Conservation (phyloP, 345 rosid genomes). For the Eucalyptus cloeziana region DNA sequence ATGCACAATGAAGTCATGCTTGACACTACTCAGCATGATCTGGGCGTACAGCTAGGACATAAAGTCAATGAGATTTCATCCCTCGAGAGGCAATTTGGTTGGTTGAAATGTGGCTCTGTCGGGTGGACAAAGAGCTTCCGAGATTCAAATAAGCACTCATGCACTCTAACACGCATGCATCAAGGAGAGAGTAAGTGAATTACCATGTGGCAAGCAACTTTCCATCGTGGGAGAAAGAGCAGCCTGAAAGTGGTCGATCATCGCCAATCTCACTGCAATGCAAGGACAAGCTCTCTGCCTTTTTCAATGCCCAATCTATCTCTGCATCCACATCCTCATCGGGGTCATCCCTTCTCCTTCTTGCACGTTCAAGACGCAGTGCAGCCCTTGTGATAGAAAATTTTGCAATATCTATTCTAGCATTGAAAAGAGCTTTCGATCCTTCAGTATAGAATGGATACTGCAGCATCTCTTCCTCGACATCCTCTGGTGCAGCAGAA, state of each 20-base stretch:
- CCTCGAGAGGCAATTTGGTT: not conserved
- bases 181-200: not conserved
- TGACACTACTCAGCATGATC: not conserved
- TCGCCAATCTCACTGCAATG: conserved; percentile 87
- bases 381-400: conserved; percentile 65
- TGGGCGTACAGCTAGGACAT: not conserved
- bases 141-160: not conserved
- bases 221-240: conserved; percentile 82
- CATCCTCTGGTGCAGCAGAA: conserved; percentile 31
- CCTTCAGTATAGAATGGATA: conserved; percentile 91
- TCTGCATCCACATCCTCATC: conserved; percentile 91
- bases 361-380: conserved; percentile 51
- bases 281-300: conserved; percentile 56
- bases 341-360: conserved; percentile 76
- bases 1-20: not conserved
- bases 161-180: not conserved
- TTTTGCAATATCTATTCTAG: conserved; percentile 68
- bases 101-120: not conserved
- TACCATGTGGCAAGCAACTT: conserved; percentile 86
- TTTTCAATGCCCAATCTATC: conserved; percentile 58
- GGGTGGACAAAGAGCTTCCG: not conserved
- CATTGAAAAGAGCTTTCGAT: conserved; percentile 52
- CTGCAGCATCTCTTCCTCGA: conserved; percentile 49
- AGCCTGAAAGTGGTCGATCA: conserved; percentile 85
- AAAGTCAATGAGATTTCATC: not conserved